Percentiles rank a stretch among this genome's conserved stretches.
Conservation (phyloP, 768 basidiomycete genomes). For the button mushroom (Agaricus bisporus) region DNA sequence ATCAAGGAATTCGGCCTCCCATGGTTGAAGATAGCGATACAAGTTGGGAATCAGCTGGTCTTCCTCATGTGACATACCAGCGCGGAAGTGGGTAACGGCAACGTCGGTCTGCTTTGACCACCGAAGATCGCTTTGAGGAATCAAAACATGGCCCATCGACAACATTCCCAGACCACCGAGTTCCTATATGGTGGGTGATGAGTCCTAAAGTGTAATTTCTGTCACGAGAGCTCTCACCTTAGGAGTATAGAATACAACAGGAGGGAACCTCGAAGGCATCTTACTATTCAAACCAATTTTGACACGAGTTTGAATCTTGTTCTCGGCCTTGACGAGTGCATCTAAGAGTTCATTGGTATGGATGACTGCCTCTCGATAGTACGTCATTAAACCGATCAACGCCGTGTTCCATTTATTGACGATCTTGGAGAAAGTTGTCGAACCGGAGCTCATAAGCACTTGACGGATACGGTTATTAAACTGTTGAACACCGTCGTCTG, state of each 20-base stretch:
- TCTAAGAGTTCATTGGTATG: slow-evolving; percentile 96
- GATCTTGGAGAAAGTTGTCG: slow-evolving; percentile 98
- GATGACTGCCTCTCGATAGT: slow-evolving; percentile 96
- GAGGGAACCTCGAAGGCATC: slow-evolving; percentile 99
- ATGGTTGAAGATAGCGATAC: slow-evolving; percentile 94
- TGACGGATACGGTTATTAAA: slow-evolving; percentile 98
- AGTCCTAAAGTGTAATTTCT: not conserved
- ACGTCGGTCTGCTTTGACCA: slow-evolving; percentile 99
- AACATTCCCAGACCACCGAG: slow-evolving; percentile 98
- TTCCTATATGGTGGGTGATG: slow-evolving; percentile 43
- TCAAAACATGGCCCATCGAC: slow-evolving; percentile 98
- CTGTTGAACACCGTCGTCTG: slow-evolving; percentile 92
- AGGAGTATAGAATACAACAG: slow-evolving; percentile 93
- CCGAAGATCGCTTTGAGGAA: slow-evolving; percentile 94
- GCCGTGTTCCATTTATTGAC: slow-evolving; percentile 98
- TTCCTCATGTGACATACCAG: slow-evolving; percentile 96
- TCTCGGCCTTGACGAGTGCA: slow-evolving; percentile 95
- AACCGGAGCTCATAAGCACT: slow-evolving; percentile 97
- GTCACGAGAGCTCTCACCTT: slow-evolving; percentile 42
- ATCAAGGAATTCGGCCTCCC: slow-evolving; percentile 97
- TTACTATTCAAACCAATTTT: slow-evolving; percentile 99
- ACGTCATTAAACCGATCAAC: slow-evolving; percentile 94
- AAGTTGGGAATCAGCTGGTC: slow-evolving; percentile 95
- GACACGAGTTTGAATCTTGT: slow-evolving; percentile 99
- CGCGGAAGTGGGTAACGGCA: slow-evolving; percentile 82